Conservation (phyloP, 768 basidiomycete genomes). For the Mycena floridula region DNA sequence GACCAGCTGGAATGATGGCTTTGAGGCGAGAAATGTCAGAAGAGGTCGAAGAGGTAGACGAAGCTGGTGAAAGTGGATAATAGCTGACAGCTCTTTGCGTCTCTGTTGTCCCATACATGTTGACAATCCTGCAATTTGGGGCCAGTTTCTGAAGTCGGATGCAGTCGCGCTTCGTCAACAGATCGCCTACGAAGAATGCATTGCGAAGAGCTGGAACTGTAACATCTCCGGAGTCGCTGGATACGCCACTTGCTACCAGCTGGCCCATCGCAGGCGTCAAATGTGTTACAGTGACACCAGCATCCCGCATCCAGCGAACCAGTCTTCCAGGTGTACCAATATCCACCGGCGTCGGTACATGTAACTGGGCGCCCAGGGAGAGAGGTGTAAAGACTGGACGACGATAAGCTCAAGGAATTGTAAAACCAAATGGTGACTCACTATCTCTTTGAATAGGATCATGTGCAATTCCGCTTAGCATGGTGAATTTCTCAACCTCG, state of each 20-base stretch:
- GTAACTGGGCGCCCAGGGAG: constrained; percentile 92
- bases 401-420: constrained; percentile 3
- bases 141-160: constrained; percentile 90
- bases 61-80: constrained; percentile 83
- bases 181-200: constrained; percentile 99
- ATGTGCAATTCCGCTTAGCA: constrained; percentile 98
- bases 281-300: constrained; percentile 90
- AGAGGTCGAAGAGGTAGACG: no score
- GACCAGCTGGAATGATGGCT: constrained; percentile 95
- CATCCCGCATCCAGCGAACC: constrained; percentile 97
- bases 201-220: constrained; percentile 83
- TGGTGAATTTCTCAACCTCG: constrained; percentile 82
- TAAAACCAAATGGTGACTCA: constrained; percentile 36
- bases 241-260: constrained; percentile 73
- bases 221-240: constrained; percentile 52
- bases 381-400: constrained; percentile 91
- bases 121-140: constrained; percentile 88
- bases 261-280: constrained; percentile 99
- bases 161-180: constrained; percentile 97
- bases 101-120: constrained; percentile 99
- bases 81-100: constrained; percentile 99
- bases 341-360: constrained; percentile 94
- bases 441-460: constrained; percentile 99
- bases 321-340: constrained; percentile 95
- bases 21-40: constrained; percentile 91